Conservation (phyloP, 768 basidiomycete species). For the Amylocystis lapponica region DNA sequence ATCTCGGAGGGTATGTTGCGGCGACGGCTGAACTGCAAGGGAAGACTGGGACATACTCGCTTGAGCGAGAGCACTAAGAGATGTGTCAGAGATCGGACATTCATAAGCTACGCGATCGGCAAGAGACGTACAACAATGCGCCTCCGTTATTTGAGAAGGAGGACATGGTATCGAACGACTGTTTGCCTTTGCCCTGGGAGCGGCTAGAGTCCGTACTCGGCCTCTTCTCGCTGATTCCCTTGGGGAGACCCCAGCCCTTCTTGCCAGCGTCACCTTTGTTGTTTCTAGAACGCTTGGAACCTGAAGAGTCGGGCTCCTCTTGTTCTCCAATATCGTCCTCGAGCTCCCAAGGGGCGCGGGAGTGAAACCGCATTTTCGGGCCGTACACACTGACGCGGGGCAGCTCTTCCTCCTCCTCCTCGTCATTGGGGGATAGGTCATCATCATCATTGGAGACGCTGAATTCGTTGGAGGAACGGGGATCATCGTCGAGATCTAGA, state of each 20-base stretch:
- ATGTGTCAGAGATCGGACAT: conserved; percentile 3
- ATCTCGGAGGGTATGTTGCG: conserved; percentile 31
- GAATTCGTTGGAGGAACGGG: conserved; percentile 17
- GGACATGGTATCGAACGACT: conserved; percentile 54
- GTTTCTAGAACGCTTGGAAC: conserved; percentile 24
- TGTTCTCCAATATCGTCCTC: conserved; percentile 40
- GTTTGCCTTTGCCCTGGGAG: conserved; percentile 44
- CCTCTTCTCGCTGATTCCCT: conserved; percentile 35
- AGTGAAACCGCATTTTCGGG: conserved; percentile 81
- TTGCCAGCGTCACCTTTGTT: conserved; percentile 33
- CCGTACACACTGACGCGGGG: conserved; percentile 67
- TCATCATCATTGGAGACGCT: conserved; percentile 11
- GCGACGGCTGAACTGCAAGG: conserved; percentile 31
- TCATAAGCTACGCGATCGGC: conserved; percentile 1
- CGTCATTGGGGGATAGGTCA: conserved; percentile 21
- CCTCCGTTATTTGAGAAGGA: conserved; percentile 47
- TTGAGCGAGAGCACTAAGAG: conserved; percentile 49
- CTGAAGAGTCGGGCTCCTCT: conserved; percentile 29
- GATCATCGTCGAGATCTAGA: conserved; percentile 47
- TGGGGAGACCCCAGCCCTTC: conserved; percentile 40
- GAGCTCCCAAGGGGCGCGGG: conserved; percentile 76
- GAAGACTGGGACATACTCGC: conserved; percentile 56
- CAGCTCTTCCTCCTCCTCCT: conserved; percentile 38
- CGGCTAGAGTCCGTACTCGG: conserved; percentile 63
- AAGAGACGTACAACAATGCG: conserved; percentile 51